Percentiles rank a stretch among this genome's conserved stretches.
phyloP scores from a whole-genome alignment of 2,329 filamentous ascomycete species.

The Blastomyces gilchristii region DNA sequence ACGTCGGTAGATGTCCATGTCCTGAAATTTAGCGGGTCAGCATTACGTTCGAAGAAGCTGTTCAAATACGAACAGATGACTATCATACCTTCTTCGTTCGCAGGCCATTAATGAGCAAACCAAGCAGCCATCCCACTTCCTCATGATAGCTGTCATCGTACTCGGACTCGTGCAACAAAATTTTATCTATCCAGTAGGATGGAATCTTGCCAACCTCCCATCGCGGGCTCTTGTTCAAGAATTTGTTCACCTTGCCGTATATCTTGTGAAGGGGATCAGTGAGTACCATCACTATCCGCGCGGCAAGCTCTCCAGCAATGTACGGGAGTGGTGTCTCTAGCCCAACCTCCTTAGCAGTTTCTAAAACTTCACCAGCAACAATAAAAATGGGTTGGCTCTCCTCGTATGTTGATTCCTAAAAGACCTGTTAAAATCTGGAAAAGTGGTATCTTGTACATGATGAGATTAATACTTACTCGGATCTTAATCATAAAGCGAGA shows the following conservation, averaged over 20 bases:
- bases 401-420: conserved; percentile 56
- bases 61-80: background rate
- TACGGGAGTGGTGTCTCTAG: conserved; percentile 55
- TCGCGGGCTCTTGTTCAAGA: conserved; percentile 63
- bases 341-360: conserved; percentile 54
- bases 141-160: conserved; percentile 63
- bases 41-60: background rate
- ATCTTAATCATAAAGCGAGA: conserved; percentile 40
- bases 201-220: conserved; percentile 56
- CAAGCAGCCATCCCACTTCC: conserved; percentile 65
- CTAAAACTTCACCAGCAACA: conserved; percentile 66
- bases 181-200: conserved; percentile 54
- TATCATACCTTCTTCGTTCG: conserved; percentile 43
- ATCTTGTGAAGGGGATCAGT: conserved; percentile 68
- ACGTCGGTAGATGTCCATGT: conserved; percentile 43
- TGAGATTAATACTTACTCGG: conserved; percentile 8
- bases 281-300: conserved; percentile 58
- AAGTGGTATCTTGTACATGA: background rate
- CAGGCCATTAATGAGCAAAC: conserved; percentile 57
- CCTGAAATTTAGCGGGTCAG: conserved; percentile 20
- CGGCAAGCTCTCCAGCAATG: conserved; percentile 64
- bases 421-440: background rate
- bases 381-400: conserved; percentile 72
- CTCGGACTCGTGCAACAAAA: conserved; percentile 63
- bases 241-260: conserved; percentile 77